Base-by-base conservation (phyloP, 2,329 filamentous ascomycete species). In the Fusarium sp. region DNA sequence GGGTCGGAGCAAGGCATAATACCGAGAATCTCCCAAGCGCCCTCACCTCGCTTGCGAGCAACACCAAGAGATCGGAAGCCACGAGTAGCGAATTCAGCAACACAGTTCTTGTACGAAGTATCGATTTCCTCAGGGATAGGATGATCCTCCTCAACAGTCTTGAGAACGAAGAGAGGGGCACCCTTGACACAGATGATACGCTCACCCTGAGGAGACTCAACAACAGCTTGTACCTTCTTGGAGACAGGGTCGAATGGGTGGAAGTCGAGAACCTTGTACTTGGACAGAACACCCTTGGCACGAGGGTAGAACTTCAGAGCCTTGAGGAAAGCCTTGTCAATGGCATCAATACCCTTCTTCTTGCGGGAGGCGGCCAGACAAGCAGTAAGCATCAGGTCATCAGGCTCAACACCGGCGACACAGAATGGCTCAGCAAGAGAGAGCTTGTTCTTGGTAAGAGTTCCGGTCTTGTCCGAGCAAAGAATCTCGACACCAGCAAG, bases 1-100 rank as follows among this genome's bases (percentile, higher is more conserved):
- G 93, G 93, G 76, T 96, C 92, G 71, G 89, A 92, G 84, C 92
- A 96, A 73, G 93, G 92, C 91, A 96, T 94, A 72, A 97, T 96
- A 72, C 92, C 92, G 69, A 97, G 88, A 70, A 97, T 93, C 77
- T 96, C 91, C 92, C 93, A 97, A 53, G 85, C 81, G 73, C 87
- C 85, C 77, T 90, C 86, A 74, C 86, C 90, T 76, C 90, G 88
- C 85, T 95, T 96, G 79, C 92, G 92, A 72, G 92, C 92, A 80
- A 96, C 90, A 84, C 92, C 92, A 45, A 97, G 90, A 57, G 93
- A 95, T 78, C 93, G 91, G 85, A 96, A 96, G 81, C 93, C 93
- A 85, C 93, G 91, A 71, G 88, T 91, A 70, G 92, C 93, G 73
- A 96, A 96, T 77, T 96, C 93, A 46, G 90, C 90, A 59, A 96